phyloP scores from a whole-genome alignment of 108 stramenopile species.

The Cyclotella kingstonii region DNA sequence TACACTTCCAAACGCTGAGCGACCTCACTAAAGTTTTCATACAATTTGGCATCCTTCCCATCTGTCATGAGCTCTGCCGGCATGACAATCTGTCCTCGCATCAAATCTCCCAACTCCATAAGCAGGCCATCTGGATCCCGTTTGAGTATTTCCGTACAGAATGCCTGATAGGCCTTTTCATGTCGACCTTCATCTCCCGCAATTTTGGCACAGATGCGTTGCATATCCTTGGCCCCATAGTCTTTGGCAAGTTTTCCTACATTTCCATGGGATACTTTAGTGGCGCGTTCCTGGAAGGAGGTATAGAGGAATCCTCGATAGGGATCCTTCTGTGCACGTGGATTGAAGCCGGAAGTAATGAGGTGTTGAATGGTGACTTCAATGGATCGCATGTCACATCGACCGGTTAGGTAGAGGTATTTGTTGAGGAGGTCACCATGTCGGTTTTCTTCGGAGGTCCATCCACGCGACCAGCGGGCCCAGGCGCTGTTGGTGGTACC shows the following conservation, averaged over 20 bases:
- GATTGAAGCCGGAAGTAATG: slow-evolving; percentile 90
- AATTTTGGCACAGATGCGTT: slow-evolving; percentile 83
- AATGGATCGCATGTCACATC: slow-evolving; percentile 86
- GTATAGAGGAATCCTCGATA: slow-evolving; percentile 94
- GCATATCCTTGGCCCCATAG: slow-evolving; percentile 68
- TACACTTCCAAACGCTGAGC: slow-evolving; percentile 87
- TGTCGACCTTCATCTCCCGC: slow-evolving; percentile 92
- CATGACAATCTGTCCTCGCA: slow-evolving; percentile 90
- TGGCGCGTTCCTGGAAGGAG: slow-evolving; percentile 93
- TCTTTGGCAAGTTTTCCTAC: slow-evolving; percentile 78
- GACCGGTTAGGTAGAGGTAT: slow-evolving; percentile 83
- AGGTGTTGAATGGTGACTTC: slow-evolving; percentile 93
- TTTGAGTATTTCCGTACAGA: slow-evolving; percentile 79
- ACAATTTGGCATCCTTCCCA: slow-evolving; percentile 68
- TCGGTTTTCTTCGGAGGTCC: slow-evolving; percentile 93
- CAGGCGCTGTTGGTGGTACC: slow-evolving; percentile 82
- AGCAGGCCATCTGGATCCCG: slow-evolving; percentile 86
- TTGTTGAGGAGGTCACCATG: slow-evolving; percentile 93
- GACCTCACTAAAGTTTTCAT: slow-evolving; percentile 82
- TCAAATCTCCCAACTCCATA: slow-evolving; percentile 81
- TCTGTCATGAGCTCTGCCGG: slow-evolving; percentile 92
- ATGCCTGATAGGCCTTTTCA: slow-evolving; percentile 89
- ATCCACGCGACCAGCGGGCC: slow-evolving; percentile 88
- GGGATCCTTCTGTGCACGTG: slow-evolving; percentile 85
- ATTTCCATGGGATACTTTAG: slow-evolving; percentile 85